Base-by-base conservation (phyloP, 2,329 filamentous ascomycete genomes). In the Aspergillus chevalieri region DNA sequence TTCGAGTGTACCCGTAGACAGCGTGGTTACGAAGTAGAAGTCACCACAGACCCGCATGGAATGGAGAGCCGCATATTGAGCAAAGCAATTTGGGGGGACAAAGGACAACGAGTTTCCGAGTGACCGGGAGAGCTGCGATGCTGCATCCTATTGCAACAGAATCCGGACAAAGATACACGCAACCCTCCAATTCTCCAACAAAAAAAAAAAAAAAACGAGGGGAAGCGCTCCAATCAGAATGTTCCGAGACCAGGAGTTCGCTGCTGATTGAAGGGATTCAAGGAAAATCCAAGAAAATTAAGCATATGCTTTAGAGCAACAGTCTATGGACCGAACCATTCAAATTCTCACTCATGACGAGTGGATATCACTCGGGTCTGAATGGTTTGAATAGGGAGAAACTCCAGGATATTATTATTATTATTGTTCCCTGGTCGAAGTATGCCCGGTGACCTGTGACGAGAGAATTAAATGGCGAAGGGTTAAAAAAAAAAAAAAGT, bases 201-300 rank as follows among this genome's bases (percentile, higher is more conserved):
- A 38, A 19, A n/a, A 38, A 38, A 38, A 8, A 41, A 6, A 21
- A 39, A 39, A 39, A 15, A 39, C 8, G 42, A 28, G 42, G 42
- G 19, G 39, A 42, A 42, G 22, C 26, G n/a, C 42, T 44, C 42
- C 42, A 44, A 44, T 44, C 21, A 44, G 24, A 26, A 44, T 44
- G 14, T 28, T 9, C 24, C 42, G 24, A 30, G 22, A 44, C 42
- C 15, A 26, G 22, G 39, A 42, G 39, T 26, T 17, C 22, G 24
- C 42, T 41, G 38, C 38, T 44, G 42, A 44, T 44, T 44, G 42
- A 44, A 44, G 14, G 24, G 22, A 44, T 14, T 44, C 24, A 14
- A 28, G 38, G n/a, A 19, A 28, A 26, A 44, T 26, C 24, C 42
- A 26, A 30, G 19, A 39, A 30, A 30, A 30, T 44, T 44, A 44